Base-by-base conservation (phyloP, 768 basidiomycete species). In the Naganishia kalamii region DNA sequence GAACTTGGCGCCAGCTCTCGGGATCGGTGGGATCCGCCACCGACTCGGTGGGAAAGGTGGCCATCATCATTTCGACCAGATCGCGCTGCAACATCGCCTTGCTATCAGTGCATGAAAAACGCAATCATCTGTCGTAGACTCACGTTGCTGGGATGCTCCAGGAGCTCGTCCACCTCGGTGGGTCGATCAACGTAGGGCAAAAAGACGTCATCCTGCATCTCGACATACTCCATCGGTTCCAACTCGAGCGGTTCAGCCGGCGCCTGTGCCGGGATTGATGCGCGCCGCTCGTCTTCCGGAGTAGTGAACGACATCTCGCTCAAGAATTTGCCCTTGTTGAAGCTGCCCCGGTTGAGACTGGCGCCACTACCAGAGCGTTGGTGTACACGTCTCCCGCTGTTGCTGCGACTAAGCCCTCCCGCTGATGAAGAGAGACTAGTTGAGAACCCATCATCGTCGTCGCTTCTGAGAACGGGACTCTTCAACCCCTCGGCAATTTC, bases 151-250 rank as follows among this genome's bases (percentile, higher is more conserved):
- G 84, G 13, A 79, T 81, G 23, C 82, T 81, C 43, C 64, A 92
- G 84, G 30, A 96, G 82, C 10, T 84, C 79, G 4, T 82, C 68
- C 1, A 93, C 90, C 72, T 96, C 92, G 0, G 80, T 78, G 0
- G 89, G 83, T 21, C 92, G 85, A 69, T 93, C 87, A 68, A 93
- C 82, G 78, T 92, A 96, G 0, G 92, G 92, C 15, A 96, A 84
- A 70, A 85, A 87, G 32, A 89, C 84, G 66, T 89, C 86, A 23
- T 85, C 84, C 25, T 75, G 71, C 67, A 78, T 68, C 50, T 78
- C 74, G 10, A 75, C 70, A 52, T 78, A 78, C 51, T 78, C 76
- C 51, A 78, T 74, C 0, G 76, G 75, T 63, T 78, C 76, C 25
- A 78, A 68, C 5, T 73, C 75, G 17, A 73, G 25, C 15, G 51